Percentiles rank a stretch among this genome's conserved stretches.
phyloP scores from a whole-genome alignment of 2,329 filamentous ascomycete species.

The Daldinia sp. region DNA sequence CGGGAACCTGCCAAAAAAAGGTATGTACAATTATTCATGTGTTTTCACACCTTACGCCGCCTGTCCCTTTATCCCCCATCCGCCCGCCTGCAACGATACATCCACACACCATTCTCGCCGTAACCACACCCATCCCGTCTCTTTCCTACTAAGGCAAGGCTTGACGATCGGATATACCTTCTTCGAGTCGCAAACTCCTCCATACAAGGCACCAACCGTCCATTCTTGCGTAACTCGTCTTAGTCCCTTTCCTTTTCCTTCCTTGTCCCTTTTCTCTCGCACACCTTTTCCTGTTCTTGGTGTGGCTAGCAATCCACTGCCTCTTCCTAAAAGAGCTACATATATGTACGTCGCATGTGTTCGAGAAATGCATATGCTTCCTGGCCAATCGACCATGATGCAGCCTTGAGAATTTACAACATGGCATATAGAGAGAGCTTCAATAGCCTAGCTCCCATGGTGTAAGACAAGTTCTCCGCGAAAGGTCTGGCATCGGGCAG shows the following conservation, averaged over 20 bases:
- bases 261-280: slow-evolving; percentile 45
- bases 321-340: slow-evolving; percentile 42
- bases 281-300: slow-evolving; percentile 41
- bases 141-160: slow-evolving; percentile 42
- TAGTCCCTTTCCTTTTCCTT: slow-evolving; percentile 47
- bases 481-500: slow-evolving; percentile 42
- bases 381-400: slow-evolving; percentile 41
- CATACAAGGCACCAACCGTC: slow-evolving; percentile 43
- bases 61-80: slow-evolving; percentile 42
- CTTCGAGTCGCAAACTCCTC: slow-evolving; percentile 46
- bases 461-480: slow-evolving; percentile 22
- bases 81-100: slow-evolving; percentile 48
- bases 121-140: slow-evolving; percentile 38
- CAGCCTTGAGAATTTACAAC: slow-evolving; percentile 40
- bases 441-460: slow-evolving; percentile 40
- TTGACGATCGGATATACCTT: slow-evolving; percentile 46
- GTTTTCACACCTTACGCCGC: slow-evolving; percentile 34
- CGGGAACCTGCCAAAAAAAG: slow-evolving; percentile 44
- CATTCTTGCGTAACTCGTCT: slow-evolving; percentile 45
- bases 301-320: slow-evolving; percentile 43
- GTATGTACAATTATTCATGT: slow-evolving; percentile 41
- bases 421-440: slow-evolving; percentile 33
- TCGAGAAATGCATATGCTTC: slow-evolving; percentile 41
- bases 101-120: slow-evolving; percentile 44
- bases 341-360: slow-evolving; percentile 44